phyloP scores from a whole-genome alignment of 1,284 basidiomycete genomes.

The Chalciporus piperatoides region DNA sequence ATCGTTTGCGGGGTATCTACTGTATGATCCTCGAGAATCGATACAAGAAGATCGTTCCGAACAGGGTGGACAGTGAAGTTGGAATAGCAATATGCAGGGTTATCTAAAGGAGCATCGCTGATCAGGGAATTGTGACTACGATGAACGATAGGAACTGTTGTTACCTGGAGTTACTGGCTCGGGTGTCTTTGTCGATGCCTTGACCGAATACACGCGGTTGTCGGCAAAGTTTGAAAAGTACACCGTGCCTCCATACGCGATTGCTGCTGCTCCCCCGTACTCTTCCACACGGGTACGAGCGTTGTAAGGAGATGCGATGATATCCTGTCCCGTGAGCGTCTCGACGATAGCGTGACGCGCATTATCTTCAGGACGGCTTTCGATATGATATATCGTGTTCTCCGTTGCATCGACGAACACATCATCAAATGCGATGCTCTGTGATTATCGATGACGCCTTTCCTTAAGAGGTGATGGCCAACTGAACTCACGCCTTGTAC shows the following conservation, averaged over 20 bases:
- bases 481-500: slow-evolving; percentile 9
- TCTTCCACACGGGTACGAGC: slow-evolving; percentile 35
- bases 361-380: slow-evolving; percentile 36
- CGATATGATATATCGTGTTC: slow-evolving; percentile 34
- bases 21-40: slow-evolving; percentile 54
- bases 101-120: slow-evolving; percentile 5
- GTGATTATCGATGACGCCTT: not conserved
- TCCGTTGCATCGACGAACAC: slow-evolving; percentile 33
- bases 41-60: slow-evolving; percentile 18
- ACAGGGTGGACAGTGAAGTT: slow-evolving; percentile 21
- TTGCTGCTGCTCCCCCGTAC: slow-evolving; percentile 36
- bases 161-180: slow-evolving; percentile 19
- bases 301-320: slow-evolving; percentile 31
- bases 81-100: slow-evolving; percentile 50
- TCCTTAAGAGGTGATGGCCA: not conserved
- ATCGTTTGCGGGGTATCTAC: slow-evolving; percentile 44
- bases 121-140: not conserved
- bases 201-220: slow-evolving; percentile 7
- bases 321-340: slow-evolving; percentile 12
- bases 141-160: not conserved
- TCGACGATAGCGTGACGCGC: slow-evolving; percentile 19
- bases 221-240: slow-evolving; percentile 33
- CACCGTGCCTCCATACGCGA: slow-evolving; percentile 24
- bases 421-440: slow-evolving; percentile 28
- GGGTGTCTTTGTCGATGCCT: slow-evolving; percentile 9